Evolutionary conservation across 225 moss, liverwort and hornwort genomes (phyloP).

Genomic region (Neckera pumila): DNA sequence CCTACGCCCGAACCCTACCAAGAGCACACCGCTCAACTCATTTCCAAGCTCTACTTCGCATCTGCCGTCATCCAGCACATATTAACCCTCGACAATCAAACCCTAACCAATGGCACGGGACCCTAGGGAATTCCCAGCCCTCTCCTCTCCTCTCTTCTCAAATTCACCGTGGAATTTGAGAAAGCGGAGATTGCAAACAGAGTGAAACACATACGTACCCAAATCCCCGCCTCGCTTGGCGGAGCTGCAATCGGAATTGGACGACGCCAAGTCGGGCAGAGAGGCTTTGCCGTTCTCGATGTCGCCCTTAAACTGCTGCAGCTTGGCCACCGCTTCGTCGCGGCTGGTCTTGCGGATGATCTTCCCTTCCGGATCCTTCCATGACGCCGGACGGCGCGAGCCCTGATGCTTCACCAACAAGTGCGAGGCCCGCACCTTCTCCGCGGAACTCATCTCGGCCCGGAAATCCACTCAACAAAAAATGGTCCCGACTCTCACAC

Average conservation of each 20-base stretch:
- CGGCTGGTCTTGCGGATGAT: slow-evolving; percentile 37
- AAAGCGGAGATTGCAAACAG: neutral
- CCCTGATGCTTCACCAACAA: slow-evolving; percentile 59
- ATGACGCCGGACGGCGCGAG: slow-evolving; percentile 54
- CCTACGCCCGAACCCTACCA: neutral
- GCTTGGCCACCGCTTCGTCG: slow-evolving; percentile 46
- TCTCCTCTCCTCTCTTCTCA: neutral
- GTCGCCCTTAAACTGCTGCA: slow-evolving; percentile 32
- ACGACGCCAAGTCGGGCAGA: slow-evolving; percentile 29
- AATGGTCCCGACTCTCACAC: neutral
- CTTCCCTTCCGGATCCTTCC: slow-evolving; percentile 33
- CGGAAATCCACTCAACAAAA: neutral
- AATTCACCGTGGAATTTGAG: neutral
- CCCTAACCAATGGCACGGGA: neutral
- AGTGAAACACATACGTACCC: slow-evolving; percentile 12
- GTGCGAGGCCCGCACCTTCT: slow-evolving; percentile 56
- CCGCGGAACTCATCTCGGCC: slow-evolving; percentile 34
- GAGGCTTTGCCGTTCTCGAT: slow-evolving; percentile 39
- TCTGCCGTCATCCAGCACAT: neutral
- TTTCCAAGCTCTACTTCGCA: neutral
- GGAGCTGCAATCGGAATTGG: slow-evolving; percentile 59
- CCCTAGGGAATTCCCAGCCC: neutral
- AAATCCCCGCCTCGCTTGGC: slow-evolving; percentile 60
- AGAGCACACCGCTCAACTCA: neutral
- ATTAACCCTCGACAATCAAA: neutral